Conservation (phyloP, 139 green algal species). For the Chlorella sp. region DNA sequence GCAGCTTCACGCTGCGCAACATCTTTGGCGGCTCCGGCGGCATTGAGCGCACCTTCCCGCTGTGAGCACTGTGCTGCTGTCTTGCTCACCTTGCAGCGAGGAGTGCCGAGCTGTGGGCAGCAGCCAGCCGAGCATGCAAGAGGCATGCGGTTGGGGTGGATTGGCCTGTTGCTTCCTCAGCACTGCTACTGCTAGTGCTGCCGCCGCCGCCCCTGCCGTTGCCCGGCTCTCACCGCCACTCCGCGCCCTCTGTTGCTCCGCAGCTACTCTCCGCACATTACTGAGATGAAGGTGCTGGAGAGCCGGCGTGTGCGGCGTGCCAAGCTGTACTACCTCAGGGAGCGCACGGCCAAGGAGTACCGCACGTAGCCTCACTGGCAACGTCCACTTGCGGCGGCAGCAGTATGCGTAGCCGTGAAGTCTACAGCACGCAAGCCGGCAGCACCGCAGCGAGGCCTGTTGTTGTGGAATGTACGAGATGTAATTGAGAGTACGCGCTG, state of each 20-base stretch:
- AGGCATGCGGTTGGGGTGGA: neutral
- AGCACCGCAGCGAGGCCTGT: no score
- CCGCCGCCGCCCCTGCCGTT: no score
- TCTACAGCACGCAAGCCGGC: neutral
- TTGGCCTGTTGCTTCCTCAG: no score
- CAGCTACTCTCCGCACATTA: slow-evolving; percentile 67
- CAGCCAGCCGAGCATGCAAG: neutral
- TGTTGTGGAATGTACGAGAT: no score
- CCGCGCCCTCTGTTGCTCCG: neutral
- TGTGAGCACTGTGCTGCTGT: slow-evolving; percentile 41
- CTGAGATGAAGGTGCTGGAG: slow-evolving; percentile 55
- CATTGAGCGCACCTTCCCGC: slow-evolving; percentile 67
- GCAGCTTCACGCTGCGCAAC: slow-evolving; percentile 69
- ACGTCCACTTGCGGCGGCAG: neutral
- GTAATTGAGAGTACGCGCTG: no score
- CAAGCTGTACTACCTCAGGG: slow-evolving; percentile 71
- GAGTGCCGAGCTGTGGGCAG: no score
- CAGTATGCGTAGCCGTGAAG: neutral
- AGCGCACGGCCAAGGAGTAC: slow-evolving; percentile 50
- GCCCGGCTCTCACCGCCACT: neutral
- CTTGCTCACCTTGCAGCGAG: no score
- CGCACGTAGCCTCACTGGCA: slow-evolving; percentile 9
- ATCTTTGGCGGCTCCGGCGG: slow-evolving; percentile 46
- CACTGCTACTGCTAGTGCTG: slow-evolving; percentile 11
- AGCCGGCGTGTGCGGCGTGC: slow-evolving; percentile 46